Base-by-base conservation (phyloP, 345 rosid genomes). In the Boechera retrofracta region DNA sequence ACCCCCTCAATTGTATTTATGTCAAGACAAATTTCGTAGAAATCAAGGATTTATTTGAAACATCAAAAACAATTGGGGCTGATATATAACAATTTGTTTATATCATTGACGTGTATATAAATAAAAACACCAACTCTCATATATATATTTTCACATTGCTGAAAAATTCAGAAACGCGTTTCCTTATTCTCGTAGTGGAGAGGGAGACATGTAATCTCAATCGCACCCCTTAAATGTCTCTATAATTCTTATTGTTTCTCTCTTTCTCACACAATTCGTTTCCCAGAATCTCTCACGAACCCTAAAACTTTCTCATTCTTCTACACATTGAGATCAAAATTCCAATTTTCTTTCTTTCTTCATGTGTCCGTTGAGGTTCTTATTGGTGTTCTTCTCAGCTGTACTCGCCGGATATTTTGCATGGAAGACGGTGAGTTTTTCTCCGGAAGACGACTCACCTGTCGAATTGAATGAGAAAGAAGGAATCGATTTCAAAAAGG, bases 361-460 rank as follows among this genome's bases (percentile, higher is more conserved):
- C 35, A 11, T 93, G 98, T 93, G 98, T 81, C 97, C 98, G 13
- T 55, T 91, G 81, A 85, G 98, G 78, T 83, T 93, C 80, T 65
- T 93, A 60, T 85, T 93, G 85, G 91, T 93, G 77, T 93, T 93
- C 77, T 87, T 93, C 85, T 93, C 98, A 3, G 98, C 93, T 6
- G 63, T 88, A 44, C 81, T 93, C 33, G 98, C 98, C 13, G 97
- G 92, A 21, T 91, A 86, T 80, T 78, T 89, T 64, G 97, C 98
- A 0, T 92, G 97, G 98, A 92, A 82, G 78, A 85, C 95, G 55
- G 89, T 88, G 10, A 80, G 86, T 13, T 89, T 91, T 26, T 81
- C 97, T 44, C 83, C 95, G 9, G 92, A 82, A 18, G 83, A 68
- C 29, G 94, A 85, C 33, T 81, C 89, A 0, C 13, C 66, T 6